Evolutionary conservation across 169 alveolate genomes (phyloP).

Genomic region (Neospora caninum): DNA sequence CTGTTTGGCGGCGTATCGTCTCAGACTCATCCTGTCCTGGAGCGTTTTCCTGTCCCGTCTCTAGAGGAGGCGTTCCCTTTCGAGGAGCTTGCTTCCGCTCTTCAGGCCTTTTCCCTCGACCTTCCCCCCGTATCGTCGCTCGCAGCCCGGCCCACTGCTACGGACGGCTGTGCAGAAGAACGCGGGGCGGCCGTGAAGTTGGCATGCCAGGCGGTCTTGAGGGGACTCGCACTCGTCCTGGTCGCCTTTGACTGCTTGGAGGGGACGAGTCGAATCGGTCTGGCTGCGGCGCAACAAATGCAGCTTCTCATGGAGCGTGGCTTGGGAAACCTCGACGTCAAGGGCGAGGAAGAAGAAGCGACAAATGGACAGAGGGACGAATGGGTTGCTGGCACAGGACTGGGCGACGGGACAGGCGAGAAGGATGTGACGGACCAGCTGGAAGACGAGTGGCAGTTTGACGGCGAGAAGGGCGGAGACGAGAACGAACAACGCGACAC

Average conservation of each 20-base stretch:
- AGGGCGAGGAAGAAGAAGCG: slow-evolving; percentile 25
- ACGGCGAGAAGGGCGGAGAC: slow-evolving; percentile 24
- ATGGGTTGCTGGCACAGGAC: slow-evolving; percentile 65
- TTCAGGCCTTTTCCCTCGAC: neutral
- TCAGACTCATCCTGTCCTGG: slow-evolving; percentile 52
- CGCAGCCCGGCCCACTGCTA: neutral
- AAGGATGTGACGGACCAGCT: slow-evolving; percentile 51
- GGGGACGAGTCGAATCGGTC: slow-evolving; percentile 44
- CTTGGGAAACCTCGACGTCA: slow-evolving; percentile 27
- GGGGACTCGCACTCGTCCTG: slow-evolving; percentile 40
- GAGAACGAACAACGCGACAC: neutral
- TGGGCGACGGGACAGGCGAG: slow-evolving; percentile 65
- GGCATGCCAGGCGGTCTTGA: neutral
- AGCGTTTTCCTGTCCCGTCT: slow-evolving; percentile 56
- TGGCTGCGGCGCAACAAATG: slow-evolving; percentile 50
- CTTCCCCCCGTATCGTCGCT: neutral
- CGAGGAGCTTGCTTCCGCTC: neutral
- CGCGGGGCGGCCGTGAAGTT: neutral
- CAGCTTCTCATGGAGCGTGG: slow-evolving; percentile 57
- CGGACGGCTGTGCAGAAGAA: neutral
- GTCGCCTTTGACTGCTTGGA: slow-evolving; percentile 56
- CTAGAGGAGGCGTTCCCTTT: slow-evolving; percentile 51
- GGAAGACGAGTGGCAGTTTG: slow-evolving; percentile 61
- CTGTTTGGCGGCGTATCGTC: neutral
- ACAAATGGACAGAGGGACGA: slow-evolving; percentile 46